A percentile compares a stretch with the other conserved stretches of the same genome.
Evolutionary conservation across 352 stramenopile genomes (phyloP).

Genomic region (Globisporangium lucens): DNA sequence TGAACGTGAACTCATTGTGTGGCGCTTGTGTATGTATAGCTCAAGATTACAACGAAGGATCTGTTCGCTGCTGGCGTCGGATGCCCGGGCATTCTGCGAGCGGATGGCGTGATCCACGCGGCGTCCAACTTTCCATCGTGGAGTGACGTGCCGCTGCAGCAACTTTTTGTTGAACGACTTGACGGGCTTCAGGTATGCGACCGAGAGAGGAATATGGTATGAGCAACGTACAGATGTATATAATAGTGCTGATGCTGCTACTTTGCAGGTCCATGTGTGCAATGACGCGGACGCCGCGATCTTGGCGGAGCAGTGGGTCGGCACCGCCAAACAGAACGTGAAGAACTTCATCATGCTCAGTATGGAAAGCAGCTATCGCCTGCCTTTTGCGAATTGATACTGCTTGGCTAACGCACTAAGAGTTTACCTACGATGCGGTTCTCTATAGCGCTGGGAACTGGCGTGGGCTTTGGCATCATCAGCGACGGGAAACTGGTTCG

Average conservation of each 20-base stretch:
- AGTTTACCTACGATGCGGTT: no score
- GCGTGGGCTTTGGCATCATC: slow-evolving; percentile 68
- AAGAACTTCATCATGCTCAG: slow-evolving; percentile 84
- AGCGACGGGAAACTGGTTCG: slow-evolving; percentile 63
- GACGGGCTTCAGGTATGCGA: slow-evolving; percentile 20
- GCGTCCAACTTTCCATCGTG: slow-evolving; percentile 73
- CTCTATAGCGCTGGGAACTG: slow-evolving; percentile 54
- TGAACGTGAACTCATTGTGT: neutral
- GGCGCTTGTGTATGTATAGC: slow-evolving; percentile 6
- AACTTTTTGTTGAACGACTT: slow-evolving; percentile 44
- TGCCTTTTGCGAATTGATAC: neutral
- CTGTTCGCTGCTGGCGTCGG: slow-evolving; percentile 55
- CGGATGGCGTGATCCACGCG: slow-evolving; percentile 51
- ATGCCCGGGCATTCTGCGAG: slow-evolving; percentile 55
- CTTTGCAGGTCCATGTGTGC: slow-evolving; percentile 41
- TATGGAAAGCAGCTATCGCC: slow-evolving; percentile 18
- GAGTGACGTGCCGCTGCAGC: slow-evolving; percentile 55
- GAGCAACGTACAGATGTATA: neutral
- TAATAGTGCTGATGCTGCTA: neutral
- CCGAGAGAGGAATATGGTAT: neutral
- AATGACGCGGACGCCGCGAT: slow-evolving; percentile 84
- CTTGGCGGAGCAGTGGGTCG: slow-evolving; percentile 78
- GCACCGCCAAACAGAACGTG: slow-evolving; percentile 50
- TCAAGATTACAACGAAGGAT: slow-evolving; percentile 17
- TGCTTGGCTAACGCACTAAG: neutral